phyloP scores from a whole-genome alignment of 768 basidiomycete genomes.

The Epithele typhae region DNA sequence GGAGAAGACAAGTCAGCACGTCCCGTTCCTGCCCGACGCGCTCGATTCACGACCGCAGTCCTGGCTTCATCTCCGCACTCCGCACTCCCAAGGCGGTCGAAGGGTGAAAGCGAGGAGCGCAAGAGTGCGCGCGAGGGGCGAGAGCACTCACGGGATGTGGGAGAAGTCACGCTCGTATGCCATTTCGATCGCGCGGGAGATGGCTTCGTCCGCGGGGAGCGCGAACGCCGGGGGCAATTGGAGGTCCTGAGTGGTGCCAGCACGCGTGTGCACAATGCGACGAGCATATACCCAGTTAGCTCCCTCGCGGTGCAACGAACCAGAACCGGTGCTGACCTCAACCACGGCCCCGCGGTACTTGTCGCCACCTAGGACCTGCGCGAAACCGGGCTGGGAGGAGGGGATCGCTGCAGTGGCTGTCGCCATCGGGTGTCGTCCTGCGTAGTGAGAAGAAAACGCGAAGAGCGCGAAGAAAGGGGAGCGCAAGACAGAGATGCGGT shows the following conservation, averaged over 20 bases:
- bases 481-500: neutral
- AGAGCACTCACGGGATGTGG: constrained; percentile 70
- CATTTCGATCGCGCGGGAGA: constrained; percentile 74
- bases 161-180: constrained; percentile 95
- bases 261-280: neutral
- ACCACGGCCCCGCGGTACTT: constrained; percentile 90
- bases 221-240: constrained; percentile 88
- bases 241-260: constrained; percentile 46
- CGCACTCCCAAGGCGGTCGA: neutral
- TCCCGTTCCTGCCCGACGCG: neutral
- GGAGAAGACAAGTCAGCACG: neutral
- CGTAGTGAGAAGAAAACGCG: too few species aligned
- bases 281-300: too few species aligned
- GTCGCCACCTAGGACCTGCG: constrained; percentile 21
- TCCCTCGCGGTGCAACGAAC: too few species aligned
- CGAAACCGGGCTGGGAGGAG: neutral
- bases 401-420: too few species aligned
- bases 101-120: too few species aligned
- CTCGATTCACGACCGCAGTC: neutral
- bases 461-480: neutral
- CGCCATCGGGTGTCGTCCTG: neutral
- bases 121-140: too few species aligned
- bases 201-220: constrained; percentile 64
- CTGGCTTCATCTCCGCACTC: neutral
- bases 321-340: constrained; percentile 58